Evolutionary conservation across 768 basidiomycete genomes (phyloP).

Genomic region (Lactarius sp.): DNA sequence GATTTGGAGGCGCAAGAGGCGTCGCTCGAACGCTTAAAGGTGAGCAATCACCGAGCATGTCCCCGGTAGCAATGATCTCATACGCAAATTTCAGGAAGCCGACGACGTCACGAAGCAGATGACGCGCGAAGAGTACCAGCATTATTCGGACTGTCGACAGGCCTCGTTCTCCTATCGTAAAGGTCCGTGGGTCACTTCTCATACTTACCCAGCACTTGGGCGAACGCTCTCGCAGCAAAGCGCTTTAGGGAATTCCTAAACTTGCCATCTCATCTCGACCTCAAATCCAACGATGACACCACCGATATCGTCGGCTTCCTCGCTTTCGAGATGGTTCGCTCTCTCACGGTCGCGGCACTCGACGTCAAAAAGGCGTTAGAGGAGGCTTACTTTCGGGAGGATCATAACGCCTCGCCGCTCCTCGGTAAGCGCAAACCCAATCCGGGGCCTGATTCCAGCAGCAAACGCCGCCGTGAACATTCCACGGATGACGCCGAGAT

Average conservation of each 20-base stretch:
- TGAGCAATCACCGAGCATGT: conserved; percentile 26
- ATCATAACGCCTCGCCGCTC: conserved; percentile 54
- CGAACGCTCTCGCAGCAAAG: conserved; percentile 53
- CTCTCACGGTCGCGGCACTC: conserved; percentile 83
- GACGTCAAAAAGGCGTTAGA: conserved; percentile 77
- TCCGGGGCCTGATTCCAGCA: conserved; percentile 30
- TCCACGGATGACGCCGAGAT: conserved; percentile 56
- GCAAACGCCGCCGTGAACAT: conserved; percentile 53
- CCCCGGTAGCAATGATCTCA: neutral
- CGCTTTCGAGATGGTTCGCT: conserved; percentile 95
- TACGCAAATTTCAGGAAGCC: conserved; percentile 58
- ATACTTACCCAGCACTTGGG: neutral
- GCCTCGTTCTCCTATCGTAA: conserved; percentile 97
- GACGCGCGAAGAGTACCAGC: conserved; percentile 95
- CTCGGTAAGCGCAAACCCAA: conserved; percentile 66
- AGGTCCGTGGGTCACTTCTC: conserved; percentile 45
- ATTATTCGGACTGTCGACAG: conserved; percentile 94
- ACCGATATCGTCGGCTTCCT: conserved; percentile 96
- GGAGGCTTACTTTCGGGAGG: conserved; percentile 62
- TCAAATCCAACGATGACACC: conserved; percentile 90
- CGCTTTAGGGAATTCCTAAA: conserved; percentile 94
- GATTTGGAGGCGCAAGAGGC: conserved; percentile 95
- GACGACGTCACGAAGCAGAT: conserved; percentile 93
- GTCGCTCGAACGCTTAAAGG: conserved; percentile 82
- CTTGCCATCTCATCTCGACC: conserved; percentile 77